Percentiles rank a stretch among this genome's conserved stretches.
phyloP scores from a whole-genome alignment of 1,284 basidiomycete species.

The Ceratobasidium sp. region DNA sequence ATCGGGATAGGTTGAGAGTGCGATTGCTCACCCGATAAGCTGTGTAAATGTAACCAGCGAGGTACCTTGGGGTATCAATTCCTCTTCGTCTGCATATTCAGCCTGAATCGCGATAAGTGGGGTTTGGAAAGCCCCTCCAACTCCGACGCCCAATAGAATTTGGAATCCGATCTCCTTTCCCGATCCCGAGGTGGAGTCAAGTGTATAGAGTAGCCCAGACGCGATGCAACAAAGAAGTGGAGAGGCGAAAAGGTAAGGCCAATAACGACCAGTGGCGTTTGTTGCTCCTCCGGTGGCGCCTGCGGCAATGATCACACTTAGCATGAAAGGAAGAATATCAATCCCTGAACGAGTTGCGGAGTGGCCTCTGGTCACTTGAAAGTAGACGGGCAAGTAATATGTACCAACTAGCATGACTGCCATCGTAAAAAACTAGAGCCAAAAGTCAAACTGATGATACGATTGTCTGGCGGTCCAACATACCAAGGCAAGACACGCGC shows the following conservation, averaged over 20 bases:
- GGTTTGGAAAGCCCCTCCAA: slow-evolving; percentile 51
- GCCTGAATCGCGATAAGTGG: slow-evolving; percentile 58
- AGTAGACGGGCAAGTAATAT: slow-evolving; percentile 57
- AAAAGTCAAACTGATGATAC: background rate
- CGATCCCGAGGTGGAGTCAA: slow-evolving; percentile 48
- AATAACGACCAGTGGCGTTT: slow-evolving; percentile 56
- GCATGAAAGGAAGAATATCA: slow-evolving; percentile 59
- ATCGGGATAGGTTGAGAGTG: background rate
- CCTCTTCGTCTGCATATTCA: slow-evolving; percentile 53
- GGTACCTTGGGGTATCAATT: slow-evolving; percentile 50
- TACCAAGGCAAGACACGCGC: slow-evolving; percentile 43
- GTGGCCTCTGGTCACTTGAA: slow-evolving; percentile 54
- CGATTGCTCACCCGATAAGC: slow-evolving; percentile 51
- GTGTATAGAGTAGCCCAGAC: slow-evolving; percentile 58
- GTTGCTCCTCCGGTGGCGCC: slow-evolving; percentile 55
- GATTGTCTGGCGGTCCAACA: background rate
- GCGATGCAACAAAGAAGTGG: slow-evolving; percentile 55
- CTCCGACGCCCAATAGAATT: slow-evolving; percentile 54
- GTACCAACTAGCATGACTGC: slow-evolving; percentile 53
- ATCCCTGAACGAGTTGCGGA: slow-evolving; percentile 57
- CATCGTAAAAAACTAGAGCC: slow-evolving; percentile 55
- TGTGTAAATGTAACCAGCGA: slow-evolving; percentile 56
- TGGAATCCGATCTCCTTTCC: slow-evolving; percentile 56
- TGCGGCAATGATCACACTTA: slow-evolving; percentile 45
- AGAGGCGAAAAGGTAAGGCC: slow-evolving; percentile 53